Conservation (phyloP, 1,139 yeast species). For the Blastobotrys arbuscula region DNA sequence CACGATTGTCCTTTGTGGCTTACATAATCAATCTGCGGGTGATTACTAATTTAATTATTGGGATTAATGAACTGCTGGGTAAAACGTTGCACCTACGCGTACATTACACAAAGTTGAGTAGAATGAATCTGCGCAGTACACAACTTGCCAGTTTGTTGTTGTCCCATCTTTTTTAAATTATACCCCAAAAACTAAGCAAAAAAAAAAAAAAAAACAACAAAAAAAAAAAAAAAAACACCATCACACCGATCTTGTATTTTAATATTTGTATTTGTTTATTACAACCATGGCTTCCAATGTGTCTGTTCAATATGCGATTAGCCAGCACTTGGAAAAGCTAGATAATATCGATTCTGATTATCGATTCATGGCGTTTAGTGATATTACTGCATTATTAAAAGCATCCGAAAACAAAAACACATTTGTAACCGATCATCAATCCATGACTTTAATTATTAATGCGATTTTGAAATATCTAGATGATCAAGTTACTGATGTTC, state of each 20-base stretch:
- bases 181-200: no score
- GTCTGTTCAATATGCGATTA: slow-evolving; percentile 4
- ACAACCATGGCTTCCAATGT: not conserved
- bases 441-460: slow-evolving; percentile 39
- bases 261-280: not conserved
- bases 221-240: no score
- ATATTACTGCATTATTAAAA: slow-evolving; percentile 49
- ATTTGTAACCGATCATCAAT: slow-evolving; percentile 29
- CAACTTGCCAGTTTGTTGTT: no score
- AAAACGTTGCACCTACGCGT: no score
- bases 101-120: no score
- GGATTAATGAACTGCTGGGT: no score
- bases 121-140: no score
- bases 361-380: slow-evolving; percentile 83
- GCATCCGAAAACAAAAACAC: slow-evolving; percentile 28
- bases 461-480: slow-evolving; percentile 49
- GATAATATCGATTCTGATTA: slow-evolving; percentile 63
- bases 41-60: no score
- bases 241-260: not conserved
- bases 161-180: no score
- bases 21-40: no score
- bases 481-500: slow-evolving; percentile 72
- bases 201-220: no score
- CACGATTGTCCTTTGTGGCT: no score
- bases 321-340: slow-evolving; percentile 24